A percentile compares a stretch with the other conserved stretches of the same genome.
Conservation (phyloP, 768 basidiomycete species). For the Pleurotus cornucopiae region DNA sequence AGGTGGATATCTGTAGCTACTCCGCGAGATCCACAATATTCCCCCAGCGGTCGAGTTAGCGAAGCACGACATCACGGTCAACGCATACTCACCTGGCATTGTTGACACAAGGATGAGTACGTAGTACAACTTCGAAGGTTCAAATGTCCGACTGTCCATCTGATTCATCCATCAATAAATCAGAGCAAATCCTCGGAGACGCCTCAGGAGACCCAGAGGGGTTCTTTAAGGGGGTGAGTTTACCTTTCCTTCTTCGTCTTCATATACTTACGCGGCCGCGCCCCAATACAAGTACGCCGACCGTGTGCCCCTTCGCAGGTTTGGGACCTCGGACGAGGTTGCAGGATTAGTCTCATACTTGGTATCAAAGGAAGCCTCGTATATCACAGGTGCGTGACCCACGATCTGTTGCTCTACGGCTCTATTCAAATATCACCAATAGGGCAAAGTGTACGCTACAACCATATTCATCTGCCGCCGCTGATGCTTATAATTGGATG, state of each 20-base stretch:
- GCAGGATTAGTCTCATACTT: conserved; percentile 34
- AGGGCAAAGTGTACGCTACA: conserved; percentile 1
- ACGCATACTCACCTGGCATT: conserved; percentile 24
- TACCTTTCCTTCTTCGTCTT: background rate
- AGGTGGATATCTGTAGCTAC: background rate
- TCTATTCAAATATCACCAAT: background rate
- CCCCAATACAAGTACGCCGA: background rate
- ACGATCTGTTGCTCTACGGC: background rate
- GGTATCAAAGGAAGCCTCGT: conserved; percentile 28
- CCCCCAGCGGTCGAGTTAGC: conserved; percentile 18
- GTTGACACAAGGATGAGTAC: conserved; percentile 3
- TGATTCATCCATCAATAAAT: background rate
- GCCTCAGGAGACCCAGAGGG: background rate
- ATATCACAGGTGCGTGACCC: conserved; percentile 25
- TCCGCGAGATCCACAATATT: background rate
- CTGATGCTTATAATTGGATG: background rate
- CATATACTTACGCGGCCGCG: background rate
- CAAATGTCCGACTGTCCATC: background rate
- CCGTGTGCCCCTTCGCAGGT: background rate
- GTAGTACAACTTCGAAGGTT: background rate
- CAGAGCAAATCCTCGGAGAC: background rate
- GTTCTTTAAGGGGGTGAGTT: background rate
- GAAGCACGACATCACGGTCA: conserved; percentile 24
- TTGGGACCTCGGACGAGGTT: conserved; percentile 25
- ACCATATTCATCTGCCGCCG: too few relatives aligned